phyloP scores from a whole-genome alignment of 306 rosid genomes.

The Glycine latifolia region DNA sequence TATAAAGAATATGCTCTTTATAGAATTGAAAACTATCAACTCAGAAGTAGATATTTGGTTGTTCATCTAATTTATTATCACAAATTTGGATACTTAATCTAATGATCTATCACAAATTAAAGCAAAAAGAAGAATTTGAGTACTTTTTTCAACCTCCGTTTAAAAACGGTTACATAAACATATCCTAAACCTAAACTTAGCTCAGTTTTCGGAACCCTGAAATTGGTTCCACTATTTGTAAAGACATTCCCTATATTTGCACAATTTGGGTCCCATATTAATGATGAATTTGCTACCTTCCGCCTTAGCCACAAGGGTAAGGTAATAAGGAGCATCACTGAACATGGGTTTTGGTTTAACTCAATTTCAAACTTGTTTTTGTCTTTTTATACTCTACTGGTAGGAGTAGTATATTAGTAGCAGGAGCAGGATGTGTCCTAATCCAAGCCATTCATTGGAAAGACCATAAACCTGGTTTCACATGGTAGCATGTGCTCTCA shows the following conservation, averaged over 20 bases:
- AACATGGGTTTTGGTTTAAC: neutral
- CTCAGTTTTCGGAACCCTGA: neutral
- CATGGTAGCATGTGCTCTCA: constrained; percentile 71
- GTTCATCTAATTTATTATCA: too few relatives aligned
- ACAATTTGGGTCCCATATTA: neutral
- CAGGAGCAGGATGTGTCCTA: constrained; percentile 2
- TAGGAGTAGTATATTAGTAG: neutral
- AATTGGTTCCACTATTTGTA: neutral
- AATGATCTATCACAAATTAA: too few relatives aligned
- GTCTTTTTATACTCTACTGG: neutral
- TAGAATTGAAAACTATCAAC: too few relatives aligned
- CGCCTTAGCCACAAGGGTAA: neutral
- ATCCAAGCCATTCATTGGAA: constrained; percentile 43
- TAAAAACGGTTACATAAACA: too few relatives aligned
- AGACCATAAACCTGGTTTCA: constrained; percentile 51
- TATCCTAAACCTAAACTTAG: neutral
- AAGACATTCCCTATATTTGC: neutral
- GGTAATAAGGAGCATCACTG: neutral
- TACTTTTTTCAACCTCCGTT: too few relatives aligned
- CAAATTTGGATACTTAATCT: too few relatives aligned
- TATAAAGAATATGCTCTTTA: too few relatives aligned
- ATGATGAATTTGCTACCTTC: neutral
- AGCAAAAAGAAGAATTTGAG: too few relatives aligned
- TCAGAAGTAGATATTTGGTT: too few relatives aligned
- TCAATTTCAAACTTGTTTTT: constrained; percentile 6